These are phyloP conservation scores for Lipomyces oligophaga DNA, from an alignment of 805 yeast species.

Conservation along the genomic window DNA sequence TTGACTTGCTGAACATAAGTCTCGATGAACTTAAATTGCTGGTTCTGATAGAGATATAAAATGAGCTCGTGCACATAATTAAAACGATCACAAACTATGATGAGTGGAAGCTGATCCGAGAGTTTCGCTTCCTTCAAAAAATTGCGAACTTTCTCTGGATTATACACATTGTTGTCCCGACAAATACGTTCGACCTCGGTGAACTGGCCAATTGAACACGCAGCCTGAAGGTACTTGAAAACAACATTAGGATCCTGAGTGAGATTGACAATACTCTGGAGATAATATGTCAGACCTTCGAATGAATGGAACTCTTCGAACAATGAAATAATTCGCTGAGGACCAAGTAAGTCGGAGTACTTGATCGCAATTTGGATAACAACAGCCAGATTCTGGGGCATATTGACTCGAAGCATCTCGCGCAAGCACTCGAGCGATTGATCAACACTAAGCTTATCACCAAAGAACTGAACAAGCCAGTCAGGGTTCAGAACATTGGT, in stretches of 20 bases:
- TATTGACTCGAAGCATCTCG: conserved; percentile 74
- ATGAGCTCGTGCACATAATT: conserved; percentile 90
- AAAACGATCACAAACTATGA: conserved; percentile 92
- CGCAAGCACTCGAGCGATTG: conserved; percentile 83
- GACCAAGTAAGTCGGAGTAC: conserved; percentile 89
- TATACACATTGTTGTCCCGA: conserved; percentile 88
- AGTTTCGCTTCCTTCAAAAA: conserved; percentile 90
- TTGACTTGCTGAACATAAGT: conserved; percentile 97
- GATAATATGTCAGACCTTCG: conserved; percentile 92
- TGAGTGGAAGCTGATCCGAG: conserved; percentile 93
- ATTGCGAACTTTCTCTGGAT: conserved; percentile 96
- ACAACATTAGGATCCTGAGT: conserved; percentile 94
- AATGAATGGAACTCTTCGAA: conserved; percentile 89
- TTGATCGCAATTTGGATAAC: conserved; percentile 96
- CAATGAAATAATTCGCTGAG: conserved; percentile 75
- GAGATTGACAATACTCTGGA: conserved; percentile 87
- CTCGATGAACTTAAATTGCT: conserved; percentile 93
- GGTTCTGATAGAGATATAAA: conserved; percentile 88
- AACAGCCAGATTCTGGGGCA: conserved; percentile 84
- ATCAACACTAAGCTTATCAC: conserved; percentile 81
- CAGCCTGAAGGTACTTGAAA: conserved; percentile 91
- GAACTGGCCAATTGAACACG: conserved; percentile 82
- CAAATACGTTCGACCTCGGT: conserved; percentile 95
- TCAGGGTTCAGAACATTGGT: conserved; percentile 81
- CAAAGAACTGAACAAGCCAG: conserved; percentile 90